Conservation (phyloP, 306 rosid genomes). For the Bauhinia variegata region DNA sequence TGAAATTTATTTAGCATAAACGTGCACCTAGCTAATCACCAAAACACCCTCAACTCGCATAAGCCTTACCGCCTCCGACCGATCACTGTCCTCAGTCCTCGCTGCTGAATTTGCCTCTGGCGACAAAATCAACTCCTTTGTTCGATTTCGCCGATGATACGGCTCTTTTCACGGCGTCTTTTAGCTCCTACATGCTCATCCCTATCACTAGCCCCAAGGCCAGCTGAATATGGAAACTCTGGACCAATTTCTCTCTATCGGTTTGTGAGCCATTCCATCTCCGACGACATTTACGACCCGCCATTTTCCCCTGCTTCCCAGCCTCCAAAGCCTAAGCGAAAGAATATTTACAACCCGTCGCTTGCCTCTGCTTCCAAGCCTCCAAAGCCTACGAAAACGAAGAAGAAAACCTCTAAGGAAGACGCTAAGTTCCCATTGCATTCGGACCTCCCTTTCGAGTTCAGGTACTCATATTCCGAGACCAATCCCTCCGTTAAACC, state of each 20-base stretch:
- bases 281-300: slow-evolving; percentile 61
- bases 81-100: too few relatives aligned
- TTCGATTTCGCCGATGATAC: slow-evolving; percentile 24
- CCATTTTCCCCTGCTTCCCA: slow-evolving; percentile 64
- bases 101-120: not conserved
- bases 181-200: not conserved
- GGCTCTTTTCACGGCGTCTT: slow-evolving; percentile 23
- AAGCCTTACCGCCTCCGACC: too few relatives aligned
- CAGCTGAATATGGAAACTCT: too few relatives aligned
- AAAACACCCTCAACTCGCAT: too few relatives aligned
- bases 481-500: slow-evolving; percentile 52
- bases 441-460: slow-evolving; percentile 79
- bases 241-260: slow-evolving; percentile 22
- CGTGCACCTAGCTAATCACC: too few relatives aligned
- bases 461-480: slow-evolving; percentile 84
- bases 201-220: too few relatives aligned
- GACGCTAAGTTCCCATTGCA: slow-evolving; percentile 46
- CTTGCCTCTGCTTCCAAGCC: slow-evolving; percentile 57
- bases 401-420: slow-evolving; percentile 2
- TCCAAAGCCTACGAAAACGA: slow-evolving; percentile 38
- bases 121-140: not conserved
- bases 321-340: slow-evolving; percentile 36
- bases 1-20: too few relatives aligned
- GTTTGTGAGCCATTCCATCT: slow-evolving; percentile 31
- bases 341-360: slow-evolving; percentile 69